Evolutionary conservation across 331 rosid species (phyloP), one percentile per base, ranked within the genome.

Genomic region (Spiraea crenata): DNA sequence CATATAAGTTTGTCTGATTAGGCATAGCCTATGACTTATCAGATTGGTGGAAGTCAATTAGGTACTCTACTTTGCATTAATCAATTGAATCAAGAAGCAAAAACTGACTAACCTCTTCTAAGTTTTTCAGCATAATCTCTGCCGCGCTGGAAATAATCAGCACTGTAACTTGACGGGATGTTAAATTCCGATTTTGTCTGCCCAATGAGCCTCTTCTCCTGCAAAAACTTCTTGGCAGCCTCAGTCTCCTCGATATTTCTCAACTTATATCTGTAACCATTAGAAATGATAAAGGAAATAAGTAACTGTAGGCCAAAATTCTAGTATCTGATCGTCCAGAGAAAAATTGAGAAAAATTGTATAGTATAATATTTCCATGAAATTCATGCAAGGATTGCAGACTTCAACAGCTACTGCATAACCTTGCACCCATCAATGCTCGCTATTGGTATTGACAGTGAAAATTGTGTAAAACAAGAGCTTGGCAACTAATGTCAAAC

Each of bases 81-180:
- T 68, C 35, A 31, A 19, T 7, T 14, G 40, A 40, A 52, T 39
- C 9, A 67, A 41, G 73, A 55, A 71, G 31, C 35, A 75, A 67
- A 25, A 41, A 69, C 55, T 57, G 49, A 88, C 97, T 49, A 54
- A 90, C 98, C 98, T 89, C 91, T 85, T 86, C 99, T 80, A 70
- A 93, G 97, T 77, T 89, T 93, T 78, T 93, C 99, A 71, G 99
- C 96, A 85, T 93, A 93, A 84, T 93, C 99, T 85, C 86, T 86
- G 82, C 97, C 99, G 41, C 99, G 99, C 79, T 93, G 99, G 81
- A 93, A 93, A 85, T 91, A 93, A 78, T 89, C 99, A 31, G 97
- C 99, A 61, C 97, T 93, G 64, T 87, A 93, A 78, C 99, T 93
- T 9, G 97, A 76, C 20, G 99, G 99, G 63, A 93, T 89, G 86